phyloP scores from a whole-genome alignment of 768 basidiomycete species.

The Hemileccinum impolitum region DNA sequence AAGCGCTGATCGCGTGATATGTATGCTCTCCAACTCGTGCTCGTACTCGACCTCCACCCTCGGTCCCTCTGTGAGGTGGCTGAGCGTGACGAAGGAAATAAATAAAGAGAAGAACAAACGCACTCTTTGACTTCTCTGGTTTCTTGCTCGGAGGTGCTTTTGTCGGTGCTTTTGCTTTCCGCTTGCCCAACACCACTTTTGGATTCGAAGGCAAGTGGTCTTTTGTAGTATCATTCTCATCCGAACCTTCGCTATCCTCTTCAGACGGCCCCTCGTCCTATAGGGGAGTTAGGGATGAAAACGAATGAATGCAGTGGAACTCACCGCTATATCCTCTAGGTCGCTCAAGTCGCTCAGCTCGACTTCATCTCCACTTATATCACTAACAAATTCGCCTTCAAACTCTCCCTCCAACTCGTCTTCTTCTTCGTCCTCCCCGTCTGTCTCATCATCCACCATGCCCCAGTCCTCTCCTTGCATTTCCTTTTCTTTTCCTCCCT shows the following conservation, averaged over 20 bases:
- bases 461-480: conserved; percentile 40
- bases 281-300: conserved; percentile 18
- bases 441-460: conserved; percentile 55
- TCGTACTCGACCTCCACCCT: conserved; percentile 97
- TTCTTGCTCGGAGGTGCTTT: conserved; percentile 47
- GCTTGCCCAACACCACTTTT: conserved; percentile 59
- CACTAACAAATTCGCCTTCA: conserved; percentile 56
- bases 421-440: conserved; percentile 46
- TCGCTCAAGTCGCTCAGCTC: conserved; percentile 44
- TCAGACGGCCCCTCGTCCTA: conserved; percentile 36
- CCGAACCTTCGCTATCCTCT: conserved; percentile 43
- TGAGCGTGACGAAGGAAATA: conserved; percentile 10
- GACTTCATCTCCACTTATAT: conserved; percentile 49
- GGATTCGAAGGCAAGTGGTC: conserved; percentile 36
- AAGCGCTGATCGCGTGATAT: conserved; percentile 48
- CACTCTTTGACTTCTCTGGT: conserved; percentile 63
- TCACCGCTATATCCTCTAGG: conserved; percentile 64
- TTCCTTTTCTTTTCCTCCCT: conserved; percentile 42
- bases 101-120: conserved; percentile 24
- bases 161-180: conserved; percentile 50
- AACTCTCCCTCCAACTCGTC: conserved; percentile 49
- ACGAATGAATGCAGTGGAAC: conserved; percentile 21
- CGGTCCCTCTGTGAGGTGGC: conserved; percentile 52
- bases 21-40: conserved; percentile 75
- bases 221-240: conserved; percentile 38